phyloP scores from a whole-genome alignment of 2,329 filamentous ascomycete genomes.

The Epichloe gansuensis region DNA sequence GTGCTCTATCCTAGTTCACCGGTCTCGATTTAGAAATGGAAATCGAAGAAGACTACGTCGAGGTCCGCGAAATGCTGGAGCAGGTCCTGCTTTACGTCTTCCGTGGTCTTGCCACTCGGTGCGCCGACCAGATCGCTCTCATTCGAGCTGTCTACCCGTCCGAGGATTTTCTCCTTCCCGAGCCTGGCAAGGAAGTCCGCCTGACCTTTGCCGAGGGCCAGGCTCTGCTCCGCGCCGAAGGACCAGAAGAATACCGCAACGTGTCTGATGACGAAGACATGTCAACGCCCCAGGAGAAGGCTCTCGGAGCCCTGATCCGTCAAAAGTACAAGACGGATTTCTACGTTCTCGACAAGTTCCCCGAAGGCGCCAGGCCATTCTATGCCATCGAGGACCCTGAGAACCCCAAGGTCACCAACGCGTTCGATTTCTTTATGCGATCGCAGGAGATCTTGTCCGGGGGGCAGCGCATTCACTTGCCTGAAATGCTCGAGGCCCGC shows the following conservation, averaged over 20 bases:
- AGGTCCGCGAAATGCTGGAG: conserved; percentile 61
- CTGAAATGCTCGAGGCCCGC: conserved; percentile 60
- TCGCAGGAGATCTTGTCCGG: conserved; percentile 89
- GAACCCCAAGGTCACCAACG: conserved; percentile 38
- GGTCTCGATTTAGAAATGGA: conserved; percentile 87
- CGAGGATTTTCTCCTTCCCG: conserved; percentile 63
- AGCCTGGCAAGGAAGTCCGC: conserved; percentile 59
- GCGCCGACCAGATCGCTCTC: conserved; percentile 58
- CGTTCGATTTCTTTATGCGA: conserved; percentile 76
- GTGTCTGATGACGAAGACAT: conserved; percentile 69
- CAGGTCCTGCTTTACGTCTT: conserved; percentile 68
- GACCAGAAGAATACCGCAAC: conserved; percentile 51
- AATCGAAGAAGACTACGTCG: conserved; percentile 64
- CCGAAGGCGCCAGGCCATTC: conserved; percentile 41
- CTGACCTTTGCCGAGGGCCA: conserved; percentile 70
- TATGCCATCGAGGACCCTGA: conserved; percentile 51
- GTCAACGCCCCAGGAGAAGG: conserved; percentile 71
- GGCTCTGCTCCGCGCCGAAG: conserved; percentile 62
- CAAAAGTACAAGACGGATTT: conserved; percentile 91
- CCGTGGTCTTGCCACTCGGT: conserved; percentile 41
- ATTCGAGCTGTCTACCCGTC: conserved; percentile 64
- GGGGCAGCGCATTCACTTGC: conserved; percentile 80
- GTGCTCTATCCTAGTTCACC: conserved; percentile 39
- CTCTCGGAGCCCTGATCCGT: conserved; percentile 74
- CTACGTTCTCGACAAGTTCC: conserved; percentile 95